Evolutionary conservation across 371 early-diverging fungal species (phyloP), one percentile per base, ranked within the genome.

Genomic region (Sporodiniella umbellata): DNA sequence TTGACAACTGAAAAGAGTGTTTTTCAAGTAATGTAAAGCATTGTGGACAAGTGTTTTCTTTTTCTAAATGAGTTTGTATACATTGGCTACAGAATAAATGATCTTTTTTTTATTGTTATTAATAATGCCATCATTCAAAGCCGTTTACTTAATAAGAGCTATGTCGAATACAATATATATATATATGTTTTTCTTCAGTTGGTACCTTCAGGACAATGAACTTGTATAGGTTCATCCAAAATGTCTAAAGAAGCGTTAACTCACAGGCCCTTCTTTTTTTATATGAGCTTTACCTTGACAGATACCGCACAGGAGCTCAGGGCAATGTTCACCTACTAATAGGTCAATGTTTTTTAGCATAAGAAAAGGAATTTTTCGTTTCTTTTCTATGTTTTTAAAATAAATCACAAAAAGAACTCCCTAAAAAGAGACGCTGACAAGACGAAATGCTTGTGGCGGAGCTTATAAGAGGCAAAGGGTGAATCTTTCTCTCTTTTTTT

Each of bases 181-280:
- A n/a, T n/a, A n/a, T n/a, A 17, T 37, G 46, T n/a, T 45, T 18
- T 12, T 37, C 21, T 35, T 11, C 15, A 3, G 1, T 35, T 6
- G 8, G 31, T 61, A 77, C 78, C 78, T 73, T 77, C 78, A 30
- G 78, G 68, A 59, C 78, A 77, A 24, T 62, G 78, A 8, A 77
- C 72, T 57, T 77, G 78, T 17, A 77, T 63, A 18, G 78, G 78
- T 15, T 73, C 74, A 18, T 77, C 78, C 40, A 77, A 52, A 14
- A 73, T 57, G 53, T 73, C 78, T 77, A 47, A 21, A 4, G 26
- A 31, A 15, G 23, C 8, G 35, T 7, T 38, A 5, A 3, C 3
- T 28, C 11, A 19, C 19, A 19, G 8, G 33, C 11, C n/a, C 15
- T 24, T 45, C 26, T 23, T 21, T 11, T 24, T 22, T 18, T 31